Percentiles rank a stretch among this genome's conserved stretches.
These are phyloP conservation scores for Moringa oleifera DNA, from an alignment of 345 rosid genomes.

Conservation along the genomic window DNA sequence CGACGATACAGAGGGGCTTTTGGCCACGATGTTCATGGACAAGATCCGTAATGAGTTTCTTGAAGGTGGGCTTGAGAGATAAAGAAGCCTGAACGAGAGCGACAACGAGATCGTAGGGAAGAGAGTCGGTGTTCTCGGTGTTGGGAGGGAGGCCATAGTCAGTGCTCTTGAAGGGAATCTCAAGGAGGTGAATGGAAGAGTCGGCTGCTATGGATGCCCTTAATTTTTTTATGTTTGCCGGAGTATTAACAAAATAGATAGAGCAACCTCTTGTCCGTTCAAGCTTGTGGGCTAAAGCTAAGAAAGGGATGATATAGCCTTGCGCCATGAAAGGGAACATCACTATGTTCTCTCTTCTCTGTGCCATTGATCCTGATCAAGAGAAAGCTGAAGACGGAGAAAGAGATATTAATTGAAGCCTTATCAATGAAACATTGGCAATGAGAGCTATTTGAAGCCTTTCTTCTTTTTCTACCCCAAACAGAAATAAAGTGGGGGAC, in stretches of 20 bases:
- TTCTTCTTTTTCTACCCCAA: too few relatives aligned
- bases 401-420: conserved; percentile 5
- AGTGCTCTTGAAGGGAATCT: conserved; percentile 58
- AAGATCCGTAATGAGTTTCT: conserved; percentile 25
- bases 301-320: conserved; percentile 73
- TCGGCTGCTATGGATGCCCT: conserved; percentile 41
- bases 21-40: conserved; percentile 5
- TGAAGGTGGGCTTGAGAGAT: conserved; percentile 41
- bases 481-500: too few relatives aligned
- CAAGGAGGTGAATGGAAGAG: conserved; percentile 47
- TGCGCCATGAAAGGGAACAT: conserved; percentile 84
- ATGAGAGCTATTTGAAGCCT: too few relatives aligned
- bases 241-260: conserved; percentile 55
- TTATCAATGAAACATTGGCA: too few relatives aligned
- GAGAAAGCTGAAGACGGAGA: not conserved
- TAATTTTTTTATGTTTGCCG: conserved; percentile 45
- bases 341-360: conserved; percentile 28
- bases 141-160: conserved; percentile 63
- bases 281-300: conserved; percentile 59
- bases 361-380: not conserved
- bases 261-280: conserved; percentile 21
- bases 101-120: conserved; percentile 55
- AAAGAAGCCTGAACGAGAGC: conserved; percentile 52
- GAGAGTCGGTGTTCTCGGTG: conserved; percentile 57
- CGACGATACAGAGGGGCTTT: conserved; percentile 37